Evolutionary conservation across 2,329 filamentous ascomycete genomes (phyloP), one percentile per base, ranked within the genome.

Genomic region (Penicillium sp.): DNA sequence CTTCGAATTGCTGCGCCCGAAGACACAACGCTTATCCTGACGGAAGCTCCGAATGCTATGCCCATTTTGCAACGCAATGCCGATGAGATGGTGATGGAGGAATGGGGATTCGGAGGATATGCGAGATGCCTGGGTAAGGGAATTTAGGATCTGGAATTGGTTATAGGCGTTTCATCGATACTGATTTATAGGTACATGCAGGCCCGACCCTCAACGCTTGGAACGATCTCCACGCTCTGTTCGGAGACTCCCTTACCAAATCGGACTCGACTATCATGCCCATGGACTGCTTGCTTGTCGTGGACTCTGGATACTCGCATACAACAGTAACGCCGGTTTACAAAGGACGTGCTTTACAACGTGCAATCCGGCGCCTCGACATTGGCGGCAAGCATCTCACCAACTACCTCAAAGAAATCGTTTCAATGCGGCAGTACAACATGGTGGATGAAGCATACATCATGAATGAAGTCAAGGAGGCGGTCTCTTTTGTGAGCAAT

Each of bases 71-170:
- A 97, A 75, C 85, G 88, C 39, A 95, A 97, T 72, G 92, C 91
- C 66, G 95, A 99, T 70, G 93, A 99, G 78, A 91, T 99, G 70
- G 86, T 98, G 1, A 98, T 99, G 79, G 95, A 99, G 71, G 93
- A 98, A 72, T 99, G 95, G 78, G 91, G 91, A 2, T 99, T 99
- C 75, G 85, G 88, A 11, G 89, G 90, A 64, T 96, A 96, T 76
- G 89, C 89, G 63, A 86, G 95, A 59, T 87, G 85, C 56, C 79
- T 90, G 62, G 90, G 90, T 84, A 71, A 65, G 79, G 24, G 29
- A 49, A 22, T 26, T 6, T 3, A 21, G 42, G n/a, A 14, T 49
- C 9, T 31, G 7, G 8, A 16, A 8, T n/a, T 42, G 19, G 9
- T 46, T 29, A 13, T 47, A 29, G 8, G 19, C 33, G 21, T 51